Evolutionary conservation across 129 eudicot genomes (phyloP).

Genomic region (Flaveria trinervia): DNA sequence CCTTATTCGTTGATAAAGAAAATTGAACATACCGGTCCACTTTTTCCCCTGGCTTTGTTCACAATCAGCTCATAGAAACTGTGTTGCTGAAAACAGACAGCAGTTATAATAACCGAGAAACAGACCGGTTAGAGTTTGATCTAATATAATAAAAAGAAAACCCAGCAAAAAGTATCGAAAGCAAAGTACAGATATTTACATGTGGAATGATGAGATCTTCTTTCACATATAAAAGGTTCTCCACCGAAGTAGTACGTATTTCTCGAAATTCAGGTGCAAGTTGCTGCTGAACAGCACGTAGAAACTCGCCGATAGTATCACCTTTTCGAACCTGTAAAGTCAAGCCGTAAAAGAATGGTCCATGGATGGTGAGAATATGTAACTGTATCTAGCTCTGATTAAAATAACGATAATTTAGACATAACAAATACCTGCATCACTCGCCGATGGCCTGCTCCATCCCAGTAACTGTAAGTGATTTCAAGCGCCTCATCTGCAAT

Average conservation of each 20-base stretch:
- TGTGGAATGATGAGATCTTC: conserved; percentile 99
- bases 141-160: background rate
- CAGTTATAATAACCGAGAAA: background rate
- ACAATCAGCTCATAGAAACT: conserved; percentile 97
- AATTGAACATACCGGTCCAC: conserved; percentile 81
- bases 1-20: background rate
- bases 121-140: conserved; percentile 1
- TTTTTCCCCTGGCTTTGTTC: conserved; percentile 96
- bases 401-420: background rate
- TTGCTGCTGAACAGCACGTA: conserved; percentile 97
- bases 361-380: background rate
- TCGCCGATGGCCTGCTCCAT: conserved; percentile 97
- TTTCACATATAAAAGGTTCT: conserved; percentile 88
- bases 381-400: background rate
- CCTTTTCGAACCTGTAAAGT: conserved; percentile 84
- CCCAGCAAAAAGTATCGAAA: background rate
- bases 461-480: conserved; percentile 99
- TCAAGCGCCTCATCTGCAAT: conserved; percentile 89
- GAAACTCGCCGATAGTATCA: conserved; percentile 83
- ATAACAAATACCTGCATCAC: conserved; percentile 62
- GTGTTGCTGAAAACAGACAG: conserved; percentile 72
- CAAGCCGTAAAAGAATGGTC: background rate
- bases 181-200: conserved; percentile 39
- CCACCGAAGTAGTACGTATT: conserved; percentile 94
- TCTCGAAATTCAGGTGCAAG: conserved; percentile 99